These are phyloP conservation scores for Gossypium gossypioides DNA, from an alignment of 441 rosid species.

Conservation along the genomic window DNA sequence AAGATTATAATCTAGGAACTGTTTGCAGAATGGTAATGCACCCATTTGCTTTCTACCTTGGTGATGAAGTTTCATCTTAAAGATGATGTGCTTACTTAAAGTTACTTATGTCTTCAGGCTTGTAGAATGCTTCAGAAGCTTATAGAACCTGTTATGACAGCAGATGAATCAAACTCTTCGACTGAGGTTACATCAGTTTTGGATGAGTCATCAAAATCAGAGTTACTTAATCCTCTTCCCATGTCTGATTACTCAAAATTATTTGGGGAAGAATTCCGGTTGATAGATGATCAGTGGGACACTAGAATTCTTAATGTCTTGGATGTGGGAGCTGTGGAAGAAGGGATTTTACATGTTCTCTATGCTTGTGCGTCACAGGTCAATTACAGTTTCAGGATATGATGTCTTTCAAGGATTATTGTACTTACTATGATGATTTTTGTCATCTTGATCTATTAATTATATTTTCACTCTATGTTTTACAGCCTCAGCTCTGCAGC, in stretches of 20 bases:
- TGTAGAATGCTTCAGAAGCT: constrained; percentile 59
- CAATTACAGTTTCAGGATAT: constrained; percentile 30
- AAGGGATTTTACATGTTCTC: constrained; percentile 78
- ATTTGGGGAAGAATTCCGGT: constrained; percentile 66
- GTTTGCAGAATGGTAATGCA: constrained; percentile 56
- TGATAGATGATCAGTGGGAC: constrained; percentile 50
- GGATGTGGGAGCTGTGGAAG: constrained; percentile 71
- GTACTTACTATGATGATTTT: constrained; percentile 7
- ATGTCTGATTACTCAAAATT: constrained; percentile 55
- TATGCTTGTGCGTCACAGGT: constrained; percentile 92
- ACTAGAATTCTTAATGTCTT: constrained; percentile 44
- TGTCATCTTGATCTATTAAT: constrained; percentile 16
- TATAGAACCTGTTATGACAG: constrained; percentile 35
- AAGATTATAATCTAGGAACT: constrained; percentile 51
- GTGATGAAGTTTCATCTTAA: constrained; percentile 12
- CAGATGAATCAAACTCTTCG: constrained; percentile 28
- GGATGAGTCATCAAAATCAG: constrained; percentile 42
- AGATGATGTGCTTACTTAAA: constrained; percentile 15
- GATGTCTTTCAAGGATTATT: constrained; percentile 17
- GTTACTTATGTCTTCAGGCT: constrained; percentile 36
- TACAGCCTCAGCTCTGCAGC: constrained; percentile 57
- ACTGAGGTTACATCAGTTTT: constrained; percentile 28
- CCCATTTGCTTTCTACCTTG: constrained; percentile 15
- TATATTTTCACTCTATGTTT: constrained; percentile 19
- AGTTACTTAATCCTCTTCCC: constrained; percentile 28